Evolutionary conservation across 306 rosid species (phyloP).

Genomic region (Benincasa hispida): DNA sequence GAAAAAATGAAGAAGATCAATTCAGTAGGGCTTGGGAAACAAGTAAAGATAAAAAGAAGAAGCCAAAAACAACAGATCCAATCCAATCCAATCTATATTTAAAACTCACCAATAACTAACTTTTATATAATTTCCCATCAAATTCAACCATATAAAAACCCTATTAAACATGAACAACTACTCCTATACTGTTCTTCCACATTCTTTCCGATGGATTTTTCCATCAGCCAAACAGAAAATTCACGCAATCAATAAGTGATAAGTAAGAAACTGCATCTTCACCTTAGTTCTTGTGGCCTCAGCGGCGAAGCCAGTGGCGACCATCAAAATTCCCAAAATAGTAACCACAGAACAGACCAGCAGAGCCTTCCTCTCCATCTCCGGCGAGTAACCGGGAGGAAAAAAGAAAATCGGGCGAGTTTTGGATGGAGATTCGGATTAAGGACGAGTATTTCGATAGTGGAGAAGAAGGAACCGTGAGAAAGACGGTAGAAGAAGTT

Average conservation of each 20-base stretch:
- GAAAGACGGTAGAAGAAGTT: background rate
- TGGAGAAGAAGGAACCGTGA: background rate
- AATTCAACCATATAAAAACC: background rate
- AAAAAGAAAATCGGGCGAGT: background rate
- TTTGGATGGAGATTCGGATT: background rate
- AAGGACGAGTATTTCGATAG: background rate
- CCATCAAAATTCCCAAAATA: background rate
- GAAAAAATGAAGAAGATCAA: background rate
- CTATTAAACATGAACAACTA: background rate
- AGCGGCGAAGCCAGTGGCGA: constrained; percentile 11
- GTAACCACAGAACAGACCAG: background rate
- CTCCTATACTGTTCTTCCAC: background rate
- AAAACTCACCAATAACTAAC: background rate
- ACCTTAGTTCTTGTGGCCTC: constrained; percentile 5
- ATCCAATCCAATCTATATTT: background rate
- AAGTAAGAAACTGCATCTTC: background rate
- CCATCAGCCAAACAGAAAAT: constrained; percentile 4
- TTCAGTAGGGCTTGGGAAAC: background rate
- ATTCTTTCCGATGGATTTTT: background rate
- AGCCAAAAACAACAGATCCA: background rate
- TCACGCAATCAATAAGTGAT: background rate
- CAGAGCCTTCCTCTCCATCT: constrained; percentile 12
- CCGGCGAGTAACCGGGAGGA: background rate
- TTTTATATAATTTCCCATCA: background rate
- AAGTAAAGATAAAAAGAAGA: background rate